A percentile compares a stretch with the other conserved stretches of the same genome.
These are phyloP conservation scores for Vicia sativa DNA, from an alignment of 306 rosid genomes.

Conservation along the genomic window DNA sequence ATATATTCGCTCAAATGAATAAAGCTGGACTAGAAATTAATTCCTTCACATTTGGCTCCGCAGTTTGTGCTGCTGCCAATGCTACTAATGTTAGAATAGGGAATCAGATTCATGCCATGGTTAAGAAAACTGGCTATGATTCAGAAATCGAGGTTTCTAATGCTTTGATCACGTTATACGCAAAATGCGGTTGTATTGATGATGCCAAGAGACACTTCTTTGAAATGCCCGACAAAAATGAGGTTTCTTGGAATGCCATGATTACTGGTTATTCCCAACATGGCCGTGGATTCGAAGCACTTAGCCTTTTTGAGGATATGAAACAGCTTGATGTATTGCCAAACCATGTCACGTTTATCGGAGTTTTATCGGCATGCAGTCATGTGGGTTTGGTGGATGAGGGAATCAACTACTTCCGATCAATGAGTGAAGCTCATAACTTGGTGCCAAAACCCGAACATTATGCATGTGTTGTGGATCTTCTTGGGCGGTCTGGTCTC, in stretches of 20 bases:
- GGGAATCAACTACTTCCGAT: slow-evolving; percentile 72
- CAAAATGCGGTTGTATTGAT: slow-evolving; percentile 75
- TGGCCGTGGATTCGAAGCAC: slow-evolving; percentile 71
- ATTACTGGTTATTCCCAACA: slow-evolving; percentile 88
- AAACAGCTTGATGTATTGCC: slow-evolving; percentile 57
- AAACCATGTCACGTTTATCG: slow-evolving; percentile 82
- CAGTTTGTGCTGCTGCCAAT: slow-evolving; percentile 81
- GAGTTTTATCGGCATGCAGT: slow-evolving; percentile 86
- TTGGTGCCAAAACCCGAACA: slow-evolving; percentile 82
- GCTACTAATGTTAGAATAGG: slow-evolving; percentile 67
- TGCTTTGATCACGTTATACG: slow-evolving; percentile 73
- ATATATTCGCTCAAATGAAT: slow-evolving; percentile 62
- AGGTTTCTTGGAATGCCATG: slow-evolving; percentile 91
- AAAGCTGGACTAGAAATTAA: slow-evolving; percentile 61
- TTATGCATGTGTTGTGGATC: slow-evolving; percentile 84
- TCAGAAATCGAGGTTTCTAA: slow-evolving; percentile 87
- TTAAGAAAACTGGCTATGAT: slow-evolving; percentile 64
- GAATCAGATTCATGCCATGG: slow-evolving; percentile 74
- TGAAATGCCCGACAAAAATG: slow-evolving; percentile 68
- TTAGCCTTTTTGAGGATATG: slow-evolving; percentile 73
- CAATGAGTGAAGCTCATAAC: slow-evolving; percentile 68
- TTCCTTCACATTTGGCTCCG: slow-evolving; percentile 78
- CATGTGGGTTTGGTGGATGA: slow-evolving; percentile 84
- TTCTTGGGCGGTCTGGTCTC: slow-evolving; percentile 79
- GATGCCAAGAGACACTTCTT: slow-evolving; percentile 73